Evolutionary conservation across 306 rosid genomes (phyloP).

Genomic region (Castanea crenata): DNA sequence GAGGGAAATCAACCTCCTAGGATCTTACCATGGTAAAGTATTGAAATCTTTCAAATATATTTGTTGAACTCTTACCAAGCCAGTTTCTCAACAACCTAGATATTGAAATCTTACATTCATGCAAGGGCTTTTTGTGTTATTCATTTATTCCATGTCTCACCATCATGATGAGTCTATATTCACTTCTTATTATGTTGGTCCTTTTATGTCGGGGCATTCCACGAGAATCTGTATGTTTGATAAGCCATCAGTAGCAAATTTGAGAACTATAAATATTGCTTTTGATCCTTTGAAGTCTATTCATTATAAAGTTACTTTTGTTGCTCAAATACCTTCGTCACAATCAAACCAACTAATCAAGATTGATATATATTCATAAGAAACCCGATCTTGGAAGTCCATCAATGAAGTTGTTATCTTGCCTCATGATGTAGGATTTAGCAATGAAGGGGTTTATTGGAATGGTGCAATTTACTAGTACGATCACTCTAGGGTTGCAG

Average conservation of each 20-base stretch:
- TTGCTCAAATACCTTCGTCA: neutral
- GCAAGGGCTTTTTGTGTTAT: slow-evolving; percentile 28
- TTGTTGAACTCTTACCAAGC: neutral
- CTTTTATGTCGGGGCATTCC: slow-evolving; percentile 9
- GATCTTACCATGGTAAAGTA: no score
- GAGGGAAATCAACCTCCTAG: no score
- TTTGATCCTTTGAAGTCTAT: slow-evolving; percentile 20
- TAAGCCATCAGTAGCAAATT: neutral
- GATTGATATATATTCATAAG: slow-evolving; percentile 16
- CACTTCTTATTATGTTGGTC: slow-evolving; percentile 3
- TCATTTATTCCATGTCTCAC: neutral
- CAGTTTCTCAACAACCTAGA: neutral
- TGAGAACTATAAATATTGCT: slow-evolving; percentile 4
- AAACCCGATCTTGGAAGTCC: slow-evolving; percentile 13
- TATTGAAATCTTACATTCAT: neutral
- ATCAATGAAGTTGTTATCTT: neutral
- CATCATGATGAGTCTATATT: neutral
- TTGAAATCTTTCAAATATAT: no score
- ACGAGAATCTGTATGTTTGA: neutral
- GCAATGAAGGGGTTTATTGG: slow-evolving; percentile 6
- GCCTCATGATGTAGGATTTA: neutral
- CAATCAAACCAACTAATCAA: neutral
- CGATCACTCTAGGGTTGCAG: neutral
- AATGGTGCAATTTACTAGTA: slow-evolving; percentile 17
- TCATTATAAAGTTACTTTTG: slow-evolving; percentile 4